Evolutionary conservation across 345 rosid genomes (phyloP).

Genomic region (Litchi chinensis): DNA sequence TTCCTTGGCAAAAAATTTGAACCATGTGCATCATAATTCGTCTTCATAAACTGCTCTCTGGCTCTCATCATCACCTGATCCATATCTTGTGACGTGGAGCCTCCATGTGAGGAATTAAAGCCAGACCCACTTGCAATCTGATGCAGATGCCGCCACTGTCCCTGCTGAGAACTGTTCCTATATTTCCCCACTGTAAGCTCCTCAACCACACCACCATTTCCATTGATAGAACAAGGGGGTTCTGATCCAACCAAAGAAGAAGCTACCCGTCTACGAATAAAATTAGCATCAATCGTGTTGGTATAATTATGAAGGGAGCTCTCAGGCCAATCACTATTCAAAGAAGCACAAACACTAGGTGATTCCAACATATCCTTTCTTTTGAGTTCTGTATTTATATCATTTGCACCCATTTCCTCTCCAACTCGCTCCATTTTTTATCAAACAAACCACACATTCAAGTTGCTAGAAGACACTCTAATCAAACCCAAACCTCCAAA

Average conservation of each 20-base stretch:
- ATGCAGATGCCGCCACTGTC: slow-evolving; percentile 37
- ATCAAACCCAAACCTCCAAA: background rate
- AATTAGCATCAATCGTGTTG: slow-evolving; percentile 22
- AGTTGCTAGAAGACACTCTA: background rate
- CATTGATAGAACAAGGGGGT: slow-evolving; percentile 26
- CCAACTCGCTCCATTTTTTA: slow-evolving; percentile 47
- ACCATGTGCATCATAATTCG: slow-evolving; percentile 35
- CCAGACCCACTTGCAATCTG: slow-evolving; percentile 29
- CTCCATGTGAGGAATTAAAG: slow-evolving; percentile 33
- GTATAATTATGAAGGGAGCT: slow-evolving; percentile 32
- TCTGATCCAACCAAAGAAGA: slow-evolving; percentile 27
- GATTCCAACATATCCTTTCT: slow-evolving; percentile 37
- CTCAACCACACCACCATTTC: slow-evolving; percentile 35
- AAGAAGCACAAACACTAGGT: slow-evolving; percentile 24
- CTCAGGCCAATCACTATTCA: slow-evolving; percentile 37
- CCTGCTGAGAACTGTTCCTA: slow-evolving; percentile 33
- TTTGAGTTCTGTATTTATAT: slow-evolving; percentile 29
- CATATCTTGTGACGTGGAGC: slow-evolving; percentile 38
- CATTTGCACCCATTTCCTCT: slow-evolving; percentile 43
- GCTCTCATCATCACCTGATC: slow-evolving; percentile 38
- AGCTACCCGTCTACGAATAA: slow-evolving; percentile 21
- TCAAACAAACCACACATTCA: slow-evolving; percentile 19
- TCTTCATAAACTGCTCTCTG: slow-evolving; percentile 39
- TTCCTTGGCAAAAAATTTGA: slow-evolving; percentile 33
- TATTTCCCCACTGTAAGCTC: slow-evolving; percentile 46